Evolutionary conservation across 2,329 filamentous ascomycete species (phyloP), one percentile per base, ranked within the genome.

Genomic region (Scolecobasidium constrictum): DNA sequence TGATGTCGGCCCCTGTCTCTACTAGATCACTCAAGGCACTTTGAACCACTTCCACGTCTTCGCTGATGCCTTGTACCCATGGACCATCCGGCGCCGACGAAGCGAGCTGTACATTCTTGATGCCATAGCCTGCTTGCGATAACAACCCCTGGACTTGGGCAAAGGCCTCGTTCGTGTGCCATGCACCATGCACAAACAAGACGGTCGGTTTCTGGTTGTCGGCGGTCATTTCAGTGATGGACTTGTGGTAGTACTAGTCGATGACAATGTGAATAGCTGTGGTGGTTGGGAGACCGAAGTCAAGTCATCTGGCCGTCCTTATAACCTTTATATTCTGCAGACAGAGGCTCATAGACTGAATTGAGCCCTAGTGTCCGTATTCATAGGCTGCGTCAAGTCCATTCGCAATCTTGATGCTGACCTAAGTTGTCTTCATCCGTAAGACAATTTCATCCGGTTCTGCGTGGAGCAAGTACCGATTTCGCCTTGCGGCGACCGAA

Each of bases 1-100:
- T 57, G 46, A 56, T 56, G 47, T 64, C 39, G 42, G 60, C 58
- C 13, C 54, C 60, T 36, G 57, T 48, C 4, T 57, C 53, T 21
- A 35, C 20, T 4, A 11, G 6, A 4, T 12, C 33, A 9, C 15
- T 18, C 13, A 44, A 15, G 5, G 15, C 35, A 2, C 5, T n/a
- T 12, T 20, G 42, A 31, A 40, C 26, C 2, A 35, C 42, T 44
- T 44, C 38, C 13, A 42, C 16, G 26, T 44, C 42, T 6, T 26
- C 23, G 19, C n/a, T 23, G 20, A 42, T 15, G 20, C 28, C 34
- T 12, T 41, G 19, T 2, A 22, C 11, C 11, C 15, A 35, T 3
- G 17, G 13, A 15, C 18, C 18, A 18, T 28, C 34, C 6, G 16
- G 15, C 15, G 28, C 6, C 20, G 28, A 18, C 4, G 40, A 43